Base-by-base conservation (phyloP, 192 early-diverging fungal genomes). In the Rhizophlyctis rosea region DNA sequence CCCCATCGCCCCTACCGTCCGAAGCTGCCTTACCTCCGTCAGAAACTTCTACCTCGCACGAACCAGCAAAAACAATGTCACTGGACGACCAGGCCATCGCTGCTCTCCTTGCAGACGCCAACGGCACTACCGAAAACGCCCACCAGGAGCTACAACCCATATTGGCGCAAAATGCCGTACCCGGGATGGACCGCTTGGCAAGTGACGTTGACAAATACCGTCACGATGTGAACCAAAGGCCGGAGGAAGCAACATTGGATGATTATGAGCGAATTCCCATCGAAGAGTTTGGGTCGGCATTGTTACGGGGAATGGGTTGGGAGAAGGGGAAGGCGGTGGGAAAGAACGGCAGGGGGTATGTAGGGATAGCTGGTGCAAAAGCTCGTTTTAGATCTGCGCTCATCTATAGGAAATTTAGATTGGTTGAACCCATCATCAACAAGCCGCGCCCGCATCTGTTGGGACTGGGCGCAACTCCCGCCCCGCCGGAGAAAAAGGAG, bases 231-330 rank as follows among this genome's bases (percentile, higher is more conserved):
- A 61, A 67, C 21, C 71, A 73, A 7, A 78, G 87, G 25, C 88
- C 89, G 1, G 86, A 87, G 25, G 71, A 74, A 50, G 36, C 84
- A 0, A 74, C 82, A 0, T 63, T 90, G 50, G 87, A 88, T 2
- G 87, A 90, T 57, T 96, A 94, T 57, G 89, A 88, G 49, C 77
- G 86, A 0, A 85, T 94, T 1, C 91, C 94, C 3, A 85, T 96
- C 0, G 91, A 95, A 52, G 85, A 88, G 50, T 96, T 96, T 84
- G 94, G 94, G 0, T 78, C 77, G 1, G 93, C 93, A 0, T 73
- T 95, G 60, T 69, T 96, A 51, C 77, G 91, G 14, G 94, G 94
- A 0, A 92, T 95, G 90, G 94, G 94, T 0, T 95, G 92, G 91
- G 84, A 81, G 44, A 84, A 87, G 47, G 88, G 88, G 33, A 72